phyloP scores from a whole-genome alignment of 2,329 filamentous ascomycete species.

The Clarireedia hainanense region DNA sequence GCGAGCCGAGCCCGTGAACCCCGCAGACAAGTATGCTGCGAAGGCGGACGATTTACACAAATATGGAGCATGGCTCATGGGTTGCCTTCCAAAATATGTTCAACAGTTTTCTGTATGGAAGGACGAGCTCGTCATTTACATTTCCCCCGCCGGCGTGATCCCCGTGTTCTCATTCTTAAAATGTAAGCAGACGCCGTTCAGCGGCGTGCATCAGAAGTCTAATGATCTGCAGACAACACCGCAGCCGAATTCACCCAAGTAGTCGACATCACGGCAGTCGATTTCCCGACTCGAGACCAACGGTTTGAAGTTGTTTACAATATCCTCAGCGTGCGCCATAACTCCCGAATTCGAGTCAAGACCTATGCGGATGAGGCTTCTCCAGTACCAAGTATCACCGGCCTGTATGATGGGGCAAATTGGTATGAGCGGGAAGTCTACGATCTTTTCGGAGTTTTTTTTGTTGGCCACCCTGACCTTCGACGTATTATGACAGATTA shows the following conservation, averaged over 20 bases:
- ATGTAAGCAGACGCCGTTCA: constrained; percentile 32
- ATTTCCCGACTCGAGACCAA: constrained; percentile 91
- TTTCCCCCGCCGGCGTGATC: constrained; percentile 78
- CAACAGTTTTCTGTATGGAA: constrained; percentile 99
- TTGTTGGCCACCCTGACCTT: constrained; percentile 88
- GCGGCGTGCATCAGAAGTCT: constrained; percentile 5
- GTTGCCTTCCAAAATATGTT: constrained; percentile 92
- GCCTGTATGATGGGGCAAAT: constrained; percentile 88
- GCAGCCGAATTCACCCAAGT: constrained; percentile 94
- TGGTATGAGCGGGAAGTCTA: constrained; percentile 99
- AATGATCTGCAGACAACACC: constrained; percentile 63
- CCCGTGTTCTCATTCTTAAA: constrained; percentile 94
- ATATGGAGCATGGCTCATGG: constrained; percentile 95
- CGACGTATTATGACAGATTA: constrained; percentile 99
- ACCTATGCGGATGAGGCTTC: constrained; percentile 96
- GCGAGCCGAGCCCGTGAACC: constrained; percentile 76
- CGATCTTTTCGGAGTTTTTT: constrained; percentile 96
- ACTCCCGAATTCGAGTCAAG: constrained; percentile 94
- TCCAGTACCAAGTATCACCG: constrained; percentile 80
- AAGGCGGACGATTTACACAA: constrained; percentile 84
- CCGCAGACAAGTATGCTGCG: constrained; percentile 83
- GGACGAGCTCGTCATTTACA: constrained; percentile 93
- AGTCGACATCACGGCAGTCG: constrained; percentile 85
- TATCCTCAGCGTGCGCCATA: constrained; percentile 89
- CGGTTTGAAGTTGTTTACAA: constrained; percentile 99